Conservation (phyloP, 1,139 yeast genomes). For the Kurtzmaniella quercitrusa region DNA sequence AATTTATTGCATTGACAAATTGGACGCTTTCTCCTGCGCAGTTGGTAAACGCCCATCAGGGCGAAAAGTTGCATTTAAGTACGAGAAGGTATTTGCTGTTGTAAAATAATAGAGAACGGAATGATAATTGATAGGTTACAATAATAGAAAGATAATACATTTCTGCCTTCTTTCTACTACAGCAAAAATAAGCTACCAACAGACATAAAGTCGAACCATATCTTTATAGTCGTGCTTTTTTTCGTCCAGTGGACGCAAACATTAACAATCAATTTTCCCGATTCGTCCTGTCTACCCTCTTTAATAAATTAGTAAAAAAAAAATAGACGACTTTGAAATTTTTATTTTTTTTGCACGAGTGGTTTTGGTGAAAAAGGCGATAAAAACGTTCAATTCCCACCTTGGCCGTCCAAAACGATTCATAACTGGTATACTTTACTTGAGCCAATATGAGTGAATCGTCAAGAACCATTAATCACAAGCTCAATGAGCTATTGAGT, state of each 20-base stretch:
- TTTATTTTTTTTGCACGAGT: background rate
- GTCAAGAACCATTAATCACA: conserved; percentile 43
- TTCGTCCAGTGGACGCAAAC: no score
- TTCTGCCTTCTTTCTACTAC: no score
- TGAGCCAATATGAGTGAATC: conserved; percentile 25
- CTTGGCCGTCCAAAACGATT: background rate
- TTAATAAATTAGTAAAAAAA: background rate
- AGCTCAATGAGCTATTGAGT: conserved; percentile 41
- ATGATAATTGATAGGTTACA: no score
- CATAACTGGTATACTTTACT: background rate
- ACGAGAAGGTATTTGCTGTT: background rate
- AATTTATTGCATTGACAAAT: no score
- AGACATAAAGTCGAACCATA: no score
- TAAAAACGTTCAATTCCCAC: background rate
- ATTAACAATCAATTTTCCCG: background rate
- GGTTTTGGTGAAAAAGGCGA: background rate
- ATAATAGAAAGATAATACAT: no score
- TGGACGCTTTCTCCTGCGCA: background rate
- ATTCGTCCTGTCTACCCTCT: background rate
- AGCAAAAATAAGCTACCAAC: no score
- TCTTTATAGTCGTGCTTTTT: no score
- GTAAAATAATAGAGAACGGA: no score
- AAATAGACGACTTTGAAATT: background rate
- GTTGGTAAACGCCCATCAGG: background rate
- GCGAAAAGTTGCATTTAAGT: background rate